These are phyloP conservation scores for Aspergillaceae sp. DNA, from an alignment of 2,329 filamentous ascomycete species.

Conservation along the genomic window DNA sequence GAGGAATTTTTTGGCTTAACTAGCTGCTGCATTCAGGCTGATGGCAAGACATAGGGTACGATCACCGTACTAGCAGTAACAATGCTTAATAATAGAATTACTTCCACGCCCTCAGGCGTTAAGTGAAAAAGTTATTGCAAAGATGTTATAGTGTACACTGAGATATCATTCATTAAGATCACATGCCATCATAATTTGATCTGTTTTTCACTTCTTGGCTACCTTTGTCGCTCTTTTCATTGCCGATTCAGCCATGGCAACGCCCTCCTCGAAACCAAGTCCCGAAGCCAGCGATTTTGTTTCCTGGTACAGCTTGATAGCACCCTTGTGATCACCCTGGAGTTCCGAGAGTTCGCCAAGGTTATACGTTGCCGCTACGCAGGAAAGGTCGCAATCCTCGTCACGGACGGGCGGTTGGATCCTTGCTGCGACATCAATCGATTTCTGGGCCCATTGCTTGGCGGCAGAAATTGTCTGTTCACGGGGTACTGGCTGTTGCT, in stretches of 20 bases:
- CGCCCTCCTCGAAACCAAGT: conserved; percentile 36
- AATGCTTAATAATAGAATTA: too few species aligned
- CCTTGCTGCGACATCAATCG: conserved; percentile 56
- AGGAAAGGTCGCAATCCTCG: conserved; percentile 74
- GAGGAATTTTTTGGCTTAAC: too few species aligned
- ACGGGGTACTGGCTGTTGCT: conserved; percentile 42
- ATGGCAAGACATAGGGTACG: too few species aligned
- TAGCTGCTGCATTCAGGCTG: too few species aligned
- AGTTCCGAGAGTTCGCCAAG: conserved; percentile 76
- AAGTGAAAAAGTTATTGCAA: too few species aligned
- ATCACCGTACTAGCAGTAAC: too few species aligned
- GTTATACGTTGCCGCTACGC: conserved; percentile 76
- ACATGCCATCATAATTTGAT: too few species aligned
- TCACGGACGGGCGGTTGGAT: conserved; percentile 60
- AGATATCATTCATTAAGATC: too few species aligned
- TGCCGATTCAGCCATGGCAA: conserved; percentile 28
- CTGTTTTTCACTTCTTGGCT: too few species aligned
- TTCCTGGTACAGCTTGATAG: conserved; percentile 60
- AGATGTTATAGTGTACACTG: too few species aligned
- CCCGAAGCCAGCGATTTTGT: conserved; percentile 42
- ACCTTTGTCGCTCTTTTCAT: not conserved
- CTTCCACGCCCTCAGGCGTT: too few species aligned
- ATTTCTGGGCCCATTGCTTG: conserved; percentile 69
- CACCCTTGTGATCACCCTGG: conserved; percentile 56
- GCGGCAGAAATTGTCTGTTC: conserved; percentile 60